phyloP scores from a whole-genome alignment of 495 filamentous ascomycete species.

The Tuber borchii region DNA sequence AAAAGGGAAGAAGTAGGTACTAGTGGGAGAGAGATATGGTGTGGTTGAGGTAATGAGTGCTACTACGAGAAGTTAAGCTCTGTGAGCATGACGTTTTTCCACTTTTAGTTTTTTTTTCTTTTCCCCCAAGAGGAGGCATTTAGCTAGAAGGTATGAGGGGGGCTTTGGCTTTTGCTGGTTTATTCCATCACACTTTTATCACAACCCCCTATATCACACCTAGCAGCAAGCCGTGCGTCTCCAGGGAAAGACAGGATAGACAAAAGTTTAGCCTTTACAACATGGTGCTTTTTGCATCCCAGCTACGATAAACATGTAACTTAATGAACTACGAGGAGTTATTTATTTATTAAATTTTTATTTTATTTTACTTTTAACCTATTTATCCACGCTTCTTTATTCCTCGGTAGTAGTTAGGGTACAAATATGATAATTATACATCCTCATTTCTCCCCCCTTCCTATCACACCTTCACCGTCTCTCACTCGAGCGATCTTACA shows the following conservation, averaged over 20 bases:
- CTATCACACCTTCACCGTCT: not conserved
- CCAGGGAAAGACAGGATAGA: not conserved
- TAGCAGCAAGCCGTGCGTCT: not conserved
- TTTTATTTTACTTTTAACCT: not conserved
- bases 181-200: not conserved
- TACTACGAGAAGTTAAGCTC: not conserved
- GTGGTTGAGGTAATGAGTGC: not conserved
- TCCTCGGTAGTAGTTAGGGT: not conserved
- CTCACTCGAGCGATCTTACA: not conserved
- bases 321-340: not conserved
- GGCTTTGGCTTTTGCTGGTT: not conserved
- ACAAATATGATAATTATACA: not conserved
- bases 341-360: not conserved
- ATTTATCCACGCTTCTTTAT: not conserved
- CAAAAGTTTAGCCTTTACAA: not conserved
- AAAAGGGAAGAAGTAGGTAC: conserved; percentile 21
- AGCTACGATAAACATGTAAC: not conserved
- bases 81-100: not conserved
- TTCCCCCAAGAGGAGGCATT: not conserved
- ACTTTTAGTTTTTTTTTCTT: not conserved
- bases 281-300: not conserved
- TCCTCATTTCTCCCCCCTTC: not conserved
- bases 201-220: not conserved
- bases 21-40: not conserved
- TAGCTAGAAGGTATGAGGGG: not conserved